Base-by-base conservation (phyloP, 352 stramenopile species). In the Pythium dissimile region DNA sequence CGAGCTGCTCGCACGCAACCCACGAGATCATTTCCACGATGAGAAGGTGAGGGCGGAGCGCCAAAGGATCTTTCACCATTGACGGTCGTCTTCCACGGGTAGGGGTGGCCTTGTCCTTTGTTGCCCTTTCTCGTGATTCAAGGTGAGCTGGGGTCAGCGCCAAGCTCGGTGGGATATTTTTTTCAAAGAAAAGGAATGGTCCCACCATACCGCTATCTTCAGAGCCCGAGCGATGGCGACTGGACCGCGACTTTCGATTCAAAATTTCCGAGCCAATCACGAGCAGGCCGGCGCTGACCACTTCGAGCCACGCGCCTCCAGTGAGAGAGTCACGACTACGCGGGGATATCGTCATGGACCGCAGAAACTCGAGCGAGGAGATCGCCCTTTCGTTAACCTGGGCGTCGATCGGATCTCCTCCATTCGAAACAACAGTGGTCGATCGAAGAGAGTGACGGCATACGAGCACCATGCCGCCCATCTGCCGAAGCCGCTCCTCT, bases 21-120 rank as follows among this genome's bases (percentile, higher is more conserved):
- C 73, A 73, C 12, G 81, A 89, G 1, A 91, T 27, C 43, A 91
- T 56, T 37, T 88, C 77, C 24, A 77, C 75, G 21, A 88, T 48
- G 9, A 89, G 54, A 15, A 91, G 63, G 49, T 86, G 79, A 2
- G 77, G 78, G 26, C 70, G 69, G 24, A 89, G 44, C 1, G 73
- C 77, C 41, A 84, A 49, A 18, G 77, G 77, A 21, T 91, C 78
- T 57, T 84, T 88, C 39, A 81, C 73, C 5, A 75, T 67, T 11
- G 74, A 88, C 35, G 80, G 65, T 7, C 76, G 69, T 3, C 77
- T 68, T 2, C 72, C 73, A 27, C 71, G 71, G 18, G 31, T 39
- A 0, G 44, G 37, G 18, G 35, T 21, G 10, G 16, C 34, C n/a
- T 55, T 50, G 10, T 61, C 54, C 30, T 57, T 43, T 4, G 9